Conservation (phyloP, 176 grass and related monocot species). For the Aegilops bicornis region DNA sequence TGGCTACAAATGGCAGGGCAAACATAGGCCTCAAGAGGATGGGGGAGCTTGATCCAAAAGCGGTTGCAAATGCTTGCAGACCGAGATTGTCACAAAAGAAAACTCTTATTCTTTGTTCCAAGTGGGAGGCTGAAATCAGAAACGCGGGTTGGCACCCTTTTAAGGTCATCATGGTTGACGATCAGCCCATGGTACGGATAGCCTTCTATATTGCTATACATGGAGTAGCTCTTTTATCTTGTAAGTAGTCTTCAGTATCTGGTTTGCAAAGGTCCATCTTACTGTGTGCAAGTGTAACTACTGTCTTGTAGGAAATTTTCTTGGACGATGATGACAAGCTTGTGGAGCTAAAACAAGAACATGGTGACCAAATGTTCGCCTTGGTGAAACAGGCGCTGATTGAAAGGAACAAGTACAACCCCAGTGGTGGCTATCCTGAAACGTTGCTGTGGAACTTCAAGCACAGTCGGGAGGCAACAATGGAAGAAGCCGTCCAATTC, state of each 20-base stretch:
- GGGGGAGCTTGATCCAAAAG: constrained; percentile 52
- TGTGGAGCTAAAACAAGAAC: constrained; percentile 9
- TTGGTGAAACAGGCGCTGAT: constrained; percentile 34
- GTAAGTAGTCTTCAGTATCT: background rate
- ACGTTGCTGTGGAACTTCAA: constrained; percentile 27
- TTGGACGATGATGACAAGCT: constrained; percentile 38
- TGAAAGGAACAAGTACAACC: constrained; percentile 51
- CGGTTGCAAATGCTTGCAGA: constrained; percentile 33
- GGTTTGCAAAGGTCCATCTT: background rate
- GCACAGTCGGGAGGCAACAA: background rate
- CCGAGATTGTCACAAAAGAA: constrained; percentile 27
- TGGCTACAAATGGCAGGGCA: background rate
- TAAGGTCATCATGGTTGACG: constrained; percentile 29
- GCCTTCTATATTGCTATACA: background rate
- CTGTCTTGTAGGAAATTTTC: constrained; percentile 35
- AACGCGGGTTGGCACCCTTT: constrained; percentile 52
- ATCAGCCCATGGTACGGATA: constrained; percentile 20
- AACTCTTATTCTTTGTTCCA: constrained; percentile 7
- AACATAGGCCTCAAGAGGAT: constrained; percentile 38
- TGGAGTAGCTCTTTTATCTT: background rate
- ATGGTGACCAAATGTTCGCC: constrained; percentile 24
- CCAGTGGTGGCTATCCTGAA: constrained; percentile 25
- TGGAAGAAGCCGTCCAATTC: background rate
- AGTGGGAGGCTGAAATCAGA: constrained; percentile 51
- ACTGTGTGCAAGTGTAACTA: background rate